These are phyloP conservation scores for Dipteronia dyeriana DNA, from an alignment of 345 rosid species.

Conservation along the genomic window DNA sequence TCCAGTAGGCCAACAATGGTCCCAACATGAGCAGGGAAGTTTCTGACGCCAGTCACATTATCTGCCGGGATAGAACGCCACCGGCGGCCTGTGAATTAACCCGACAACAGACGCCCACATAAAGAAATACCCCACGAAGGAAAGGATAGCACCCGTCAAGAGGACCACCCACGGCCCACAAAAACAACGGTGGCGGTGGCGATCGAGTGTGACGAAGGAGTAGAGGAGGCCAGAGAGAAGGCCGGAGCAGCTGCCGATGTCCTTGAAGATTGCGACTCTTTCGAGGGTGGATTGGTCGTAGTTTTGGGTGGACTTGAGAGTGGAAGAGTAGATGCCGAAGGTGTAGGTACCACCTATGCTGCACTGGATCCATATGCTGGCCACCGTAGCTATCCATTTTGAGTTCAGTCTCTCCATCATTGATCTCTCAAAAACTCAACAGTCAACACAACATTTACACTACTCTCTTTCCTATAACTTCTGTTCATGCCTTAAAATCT, in stretches of 20 bases:
- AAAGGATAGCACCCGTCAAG: constrained; percentile 51
- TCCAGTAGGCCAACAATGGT: constrained; percentile 50
- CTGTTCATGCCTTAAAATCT: no score
- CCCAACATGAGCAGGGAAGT: constrained; percentile 36
- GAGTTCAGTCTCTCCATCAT: no score
- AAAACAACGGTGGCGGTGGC: background rate
- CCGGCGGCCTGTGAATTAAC: constrained; percentile 44
- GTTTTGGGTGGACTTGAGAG: constrained; percentile 58
- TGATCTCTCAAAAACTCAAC: background rate
- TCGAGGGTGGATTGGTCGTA: constrained; percentile 80
- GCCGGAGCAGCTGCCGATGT: constrained; percentile 61
- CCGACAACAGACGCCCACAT: constrained; percentile 71
- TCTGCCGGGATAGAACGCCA: constrained; percentile 47
- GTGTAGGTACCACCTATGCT: constrained; percentile 67
- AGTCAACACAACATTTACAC: no score
- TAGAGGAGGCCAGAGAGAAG: constrained; percentile 62
- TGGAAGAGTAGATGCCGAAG: constrained; percentile 64
- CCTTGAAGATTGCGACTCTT: constrained; percentile 73
- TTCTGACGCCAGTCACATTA: constrained; percentile 45
- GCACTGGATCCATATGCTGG: constrained; percentile 66
- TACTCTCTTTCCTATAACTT: no score
- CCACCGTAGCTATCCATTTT: no score
- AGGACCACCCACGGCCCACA: constrained; percentile 72
- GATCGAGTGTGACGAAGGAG: constrained; percentile 32
- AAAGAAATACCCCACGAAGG: constrained; percentile 60